Conservation (phyloP, 2,329 filamentous ascomycete genomes). For the Sporothrix sp. region DNA sequence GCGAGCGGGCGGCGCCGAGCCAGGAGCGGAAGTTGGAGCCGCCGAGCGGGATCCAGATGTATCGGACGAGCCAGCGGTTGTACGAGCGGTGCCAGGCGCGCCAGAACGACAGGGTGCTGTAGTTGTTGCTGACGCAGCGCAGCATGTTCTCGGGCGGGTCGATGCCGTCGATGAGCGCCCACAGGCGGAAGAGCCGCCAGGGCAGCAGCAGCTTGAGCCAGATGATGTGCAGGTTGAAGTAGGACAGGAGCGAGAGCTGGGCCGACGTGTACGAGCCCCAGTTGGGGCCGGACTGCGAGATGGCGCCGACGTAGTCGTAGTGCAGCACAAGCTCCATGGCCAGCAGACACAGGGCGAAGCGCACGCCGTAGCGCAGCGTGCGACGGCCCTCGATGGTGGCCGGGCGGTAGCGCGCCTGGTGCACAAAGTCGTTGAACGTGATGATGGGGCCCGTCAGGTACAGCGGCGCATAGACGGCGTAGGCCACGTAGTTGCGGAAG, state of each 20-base stretch:
- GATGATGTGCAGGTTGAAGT: constrained; percentile 93
- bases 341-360: constrained; percentile 70
- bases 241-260: constrained; percentile 82
- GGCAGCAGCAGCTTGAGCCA: constrained; percentile 96
- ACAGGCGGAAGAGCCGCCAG: constrained; percentile 98
- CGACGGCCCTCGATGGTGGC: constrained; percentile 60
- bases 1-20: constrained; percentile 42
- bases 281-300: constrained; percentile 66
- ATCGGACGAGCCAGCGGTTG: constrained; percentile 89
- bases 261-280: constrained; percentile 80
- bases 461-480: constrained; percentile 81
- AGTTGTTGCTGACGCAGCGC: constrained; percentile 92
- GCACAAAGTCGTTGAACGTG: constrained; percentile 97
- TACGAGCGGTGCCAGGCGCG: constrained; percentile 91
- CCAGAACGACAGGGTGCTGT: constrained; percentile 86
- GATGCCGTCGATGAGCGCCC: constrained; percentile 80
- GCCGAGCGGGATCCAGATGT: constrained; percentile 87
- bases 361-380: constrained; percentile 71
- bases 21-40: constrained; percentile 47
- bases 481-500: constrained; percentile 82
- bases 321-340: constrained; percentile 88
- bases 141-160: constrained; percentile 98
- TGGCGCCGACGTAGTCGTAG: constrained; percentile 88
- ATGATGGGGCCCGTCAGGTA: constrained; percentile 90
- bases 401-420: constrained; percentile 66